A percentile compares a stretch with the other conserved stretches of the same genome.
Evolutionary conservation across 148 eudicot genomes (phyloP).

Genomic region (Vaccinium myrtillus): DNA sequence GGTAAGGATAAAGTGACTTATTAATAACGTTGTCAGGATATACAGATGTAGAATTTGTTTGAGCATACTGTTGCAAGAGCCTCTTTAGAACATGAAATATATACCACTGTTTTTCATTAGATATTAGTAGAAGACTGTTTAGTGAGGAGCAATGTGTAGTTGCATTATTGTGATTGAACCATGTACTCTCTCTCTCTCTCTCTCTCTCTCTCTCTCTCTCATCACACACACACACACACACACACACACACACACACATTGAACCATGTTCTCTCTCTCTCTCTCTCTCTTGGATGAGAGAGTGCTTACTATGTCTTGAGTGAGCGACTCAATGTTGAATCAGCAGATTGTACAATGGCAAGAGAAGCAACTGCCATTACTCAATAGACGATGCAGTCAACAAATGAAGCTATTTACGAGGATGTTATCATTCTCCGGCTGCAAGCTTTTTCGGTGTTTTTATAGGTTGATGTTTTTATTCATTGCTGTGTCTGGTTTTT

Average conservation of each 20-base stretch:
- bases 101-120: conserved; percentile 3
- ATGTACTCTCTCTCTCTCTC: background rate
- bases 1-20: background rate
- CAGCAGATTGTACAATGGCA: background rate
- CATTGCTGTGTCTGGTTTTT: no score
- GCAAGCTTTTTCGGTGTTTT: no score
- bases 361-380: background rate
- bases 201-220: no score
- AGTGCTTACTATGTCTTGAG: background rate
- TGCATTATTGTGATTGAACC: background rate
- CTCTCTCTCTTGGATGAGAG: background rate
- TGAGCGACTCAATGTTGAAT: background rate
- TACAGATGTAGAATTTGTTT: background rate
- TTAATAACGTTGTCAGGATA: conserved; percentile 1
- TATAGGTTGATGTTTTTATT: no score
- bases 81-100: background rate
- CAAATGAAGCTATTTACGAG: background rate
- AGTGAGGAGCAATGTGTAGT: background rate
- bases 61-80: background rate
- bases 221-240: no score
- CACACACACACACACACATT: no score
- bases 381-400: background rate
- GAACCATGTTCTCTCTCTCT: no score
- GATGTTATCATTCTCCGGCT: no score
- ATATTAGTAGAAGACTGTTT: background rate